Evolutionary conservation across 164 flowering plant species (phyloP).

Genomic region (Echeveria elegans): DNA sequence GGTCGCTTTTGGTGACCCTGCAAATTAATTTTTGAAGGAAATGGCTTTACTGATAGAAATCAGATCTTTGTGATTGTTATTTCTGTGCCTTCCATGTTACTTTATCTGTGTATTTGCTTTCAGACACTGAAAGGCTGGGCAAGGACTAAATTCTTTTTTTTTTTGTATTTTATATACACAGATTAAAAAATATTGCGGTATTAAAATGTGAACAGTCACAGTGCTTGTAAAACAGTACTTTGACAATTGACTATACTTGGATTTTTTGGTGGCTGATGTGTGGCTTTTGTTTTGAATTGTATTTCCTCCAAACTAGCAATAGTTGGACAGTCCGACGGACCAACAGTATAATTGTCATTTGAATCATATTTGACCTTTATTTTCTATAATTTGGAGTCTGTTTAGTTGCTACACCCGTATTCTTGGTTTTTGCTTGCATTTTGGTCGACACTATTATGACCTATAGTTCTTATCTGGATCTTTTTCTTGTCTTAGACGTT

Average conservation of each 20-base stretch:
- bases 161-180: neutral
- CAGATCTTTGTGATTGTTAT: neutral
- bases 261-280: neutral
- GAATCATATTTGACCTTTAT: neutral
- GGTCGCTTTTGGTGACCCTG: neutral
- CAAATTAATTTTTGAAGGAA: neutral
- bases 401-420: too few species aligned
- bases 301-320: neutral
- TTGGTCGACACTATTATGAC: neutral
- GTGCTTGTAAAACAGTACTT: too few species aligned
- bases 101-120: neutral
- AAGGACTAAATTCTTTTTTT: neutral
- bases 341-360: too few species aligned
- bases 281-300: neutral
- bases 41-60: neutral
- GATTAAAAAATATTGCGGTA: too few species aligned
- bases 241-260: neutral
- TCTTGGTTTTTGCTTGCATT: neutral
- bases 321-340: too few species aligned
- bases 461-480: neutral
- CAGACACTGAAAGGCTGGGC: neutral
- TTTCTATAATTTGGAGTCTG: too few species aligned
- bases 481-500: neutral
- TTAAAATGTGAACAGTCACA: too few species aligned
- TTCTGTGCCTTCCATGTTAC: neutral